phyloP scores from a whole-genome alignment of 164 flowering plant species.

The Kingdonia uniflora region DNA sequence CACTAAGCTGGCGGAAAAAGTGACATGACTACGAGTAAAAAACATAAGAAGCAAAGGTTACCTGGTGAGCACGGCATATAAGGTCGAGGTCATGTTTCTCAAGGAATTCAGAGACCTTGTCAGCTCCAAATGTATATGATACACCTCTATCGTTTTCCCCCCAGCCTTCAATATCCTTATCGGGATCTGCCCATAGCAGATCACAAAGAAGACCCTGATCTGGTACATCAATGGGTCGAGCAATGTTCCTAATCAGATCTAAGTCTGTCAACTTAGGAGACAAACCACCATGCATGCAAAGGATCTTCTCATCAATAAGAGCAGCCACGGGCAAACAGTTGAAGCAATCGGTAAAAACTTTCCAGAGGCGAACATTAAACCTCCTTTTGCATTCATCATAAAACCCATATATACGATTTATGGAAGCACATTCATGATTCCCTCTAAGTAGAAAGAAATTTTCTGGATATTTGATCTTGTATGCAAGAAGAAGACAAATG shows the following conservation, averaged over 20 bases:
- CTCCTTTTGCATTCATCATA: conserved; percentile 60
- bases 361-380: conserved; percentile 52
- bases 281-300: conserved; percentile 68
- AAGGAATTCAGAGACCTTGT: conserved; percentile 46
- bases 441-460: conserved; percentile 55
- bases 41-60: conserved; percentile 2
- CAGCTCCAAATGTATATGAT: conserved; percentile 52
- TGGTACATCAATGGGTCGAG: conserved; percentile 57
- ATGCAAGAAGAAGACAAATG: conserved; percentile 51
- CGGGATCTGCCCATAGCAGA: conserved; percentile 59
- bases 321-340: conserved; percentile 58
- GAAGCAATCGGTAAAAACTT: conserved; percentile 46
- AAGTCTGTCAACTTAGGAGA: conserved; percentile 47
- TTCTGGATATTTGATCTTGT: conserved; percentile 53
- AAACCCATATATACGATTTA: conserved; percentile 48
- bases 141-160: conserved; percentile 60
- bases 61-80: conserved; percentile 63
- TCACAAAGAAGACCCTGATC: conserved; percentile 62
- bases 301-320: conserved; percentile 51
- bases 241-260: conserved; percentile 51
- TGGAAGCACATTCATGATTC: conserved; percentile 54
- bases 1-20: no score
- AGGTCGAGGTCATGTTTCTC: conserved; percentile 54
- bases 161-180: conserved; percentile 48
- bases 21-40: no score